Conservation (phyloP, 2,329 filamentous ascomycete genomes). For the Bipolaris gigantea region DNA sequence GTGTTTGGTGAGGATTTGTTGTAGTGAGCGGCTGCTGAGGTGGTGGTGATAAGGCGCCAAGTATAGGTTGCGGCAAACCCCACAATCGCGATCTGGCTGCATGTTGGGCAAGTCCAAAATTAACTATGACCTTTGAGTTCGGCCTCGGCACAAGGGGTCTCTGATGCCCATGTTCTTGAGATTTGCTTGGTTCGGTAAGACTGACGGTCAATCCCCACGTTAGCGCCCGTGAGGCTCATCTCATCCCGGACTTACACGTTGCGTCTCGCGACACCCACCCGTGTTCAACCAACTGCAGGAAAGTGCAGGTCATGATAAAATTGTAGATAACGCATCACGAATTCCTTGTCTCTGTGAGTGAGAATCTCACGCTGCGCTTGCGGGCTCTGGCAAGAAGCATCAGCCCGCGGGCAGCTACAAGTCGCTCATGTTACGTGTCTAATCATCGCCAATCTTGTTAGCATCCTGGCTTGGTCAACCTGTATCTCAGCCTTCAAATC, state of each 20-base stretch:
- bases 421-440: constrained; percentile 6
- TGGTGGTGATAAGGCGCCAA: background rate
- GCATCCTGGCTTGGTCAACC: background rate
- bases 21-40: background rate
- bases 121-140: background rate
- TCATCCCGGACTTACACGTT: constrained; percentile 37
- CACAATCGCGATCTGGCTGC: background rate
- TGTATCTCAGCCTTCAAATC: background rate
- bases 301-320: constrained; percentile 14
- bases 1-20: background rate
- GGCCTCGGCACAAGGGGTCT: background rate
- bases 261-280: constrained; percentile 10
- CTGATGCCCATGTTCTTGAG: constrained; percentile 1
- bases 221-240: constrained; percentile 35
- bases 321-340: background rate
- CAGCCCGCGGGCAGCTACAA: background rate
- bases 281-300: constrained; percentile 1
- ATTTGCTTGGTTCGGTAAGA: constrained; percentile 10
- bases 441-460: constrained; percentile 3
- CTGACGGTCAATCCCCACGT: constrained; percentile 19
- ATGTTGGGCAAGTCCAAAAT: background rate
- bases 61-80: background rate
- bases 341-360: constrained; percentile 1
- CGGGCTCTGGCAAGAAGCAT: background rate
- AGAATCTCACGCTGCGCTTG: background rate